Evolutionary conservation across 176 grass and related monocot species (phyloP).

Genomic region (Zoysia pacifica): DNA sequence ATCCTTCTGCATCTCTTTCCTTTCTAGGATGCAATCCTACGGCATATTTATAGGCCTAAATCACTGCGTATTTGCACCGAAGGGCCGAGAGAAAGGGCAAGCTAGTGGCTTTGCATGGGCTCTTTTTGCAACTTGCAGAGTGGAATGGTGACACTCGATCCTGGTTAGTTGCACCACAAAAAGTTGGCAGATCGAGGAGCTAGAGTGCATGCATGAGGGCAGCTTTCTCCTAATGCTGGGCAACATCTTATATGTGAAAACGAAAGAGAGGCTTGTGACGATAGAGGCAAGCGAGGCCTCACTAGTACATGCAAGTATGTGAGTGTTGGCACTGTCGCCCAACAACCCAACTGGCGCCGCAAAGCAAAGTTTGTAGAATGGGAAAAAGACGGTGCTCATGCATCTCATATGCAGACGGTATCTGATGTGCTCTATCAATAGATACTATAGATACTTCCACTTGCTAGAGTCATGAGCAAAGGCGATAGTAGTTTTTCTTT

Average conservation of each 20-base stretch:
- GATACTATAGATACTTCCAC: not conserved
- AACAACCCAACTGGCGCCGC: conserved; percentile 37
- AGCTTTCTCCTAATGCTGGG: not conserved
- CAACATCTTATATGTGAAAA: conserved; percentile 33
- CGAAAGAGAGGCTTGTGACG: not conserved
- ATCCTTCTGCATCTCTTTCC: not conserved
- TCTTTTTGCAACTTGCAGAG: conserved; percentile 30
- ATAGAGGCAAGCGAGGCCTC: not conserved
- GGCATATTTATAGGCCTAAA: conserved; percentile 47
- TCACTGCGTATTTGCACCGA: conserved; percentile 10
- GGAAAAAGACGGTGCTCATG: conserved; percentile 23
- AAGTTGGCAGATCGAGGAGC: not conserved
- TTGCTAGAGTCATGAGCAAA: conserved; percentile 16
- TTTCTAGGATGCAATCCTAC: not conserved
- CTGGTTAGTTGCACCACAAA: conserved; percentile 22
- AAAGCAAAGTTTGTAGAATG: conserved; percentile 29
- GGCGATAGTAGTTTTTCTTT: too few relatives aligned
- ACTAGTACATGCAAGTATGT: not conserved
- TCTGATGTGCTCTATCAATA: conserved; percentile 25
- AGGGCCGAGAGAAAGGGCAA: conserved; percentile 32
- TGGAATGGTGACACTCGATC: not conserved
- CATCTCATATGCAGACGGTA: conserved; percentile 40
- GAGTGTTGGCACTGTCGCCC: not conserved
- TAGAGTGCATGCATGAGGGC: not conserved
- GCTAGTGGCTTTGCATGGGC: not conserved